phyloP scores from a whole-genome alignment of 2,329 filamentous ascomycete genomes.

The Colletotrichum gigasporum region DNA sequence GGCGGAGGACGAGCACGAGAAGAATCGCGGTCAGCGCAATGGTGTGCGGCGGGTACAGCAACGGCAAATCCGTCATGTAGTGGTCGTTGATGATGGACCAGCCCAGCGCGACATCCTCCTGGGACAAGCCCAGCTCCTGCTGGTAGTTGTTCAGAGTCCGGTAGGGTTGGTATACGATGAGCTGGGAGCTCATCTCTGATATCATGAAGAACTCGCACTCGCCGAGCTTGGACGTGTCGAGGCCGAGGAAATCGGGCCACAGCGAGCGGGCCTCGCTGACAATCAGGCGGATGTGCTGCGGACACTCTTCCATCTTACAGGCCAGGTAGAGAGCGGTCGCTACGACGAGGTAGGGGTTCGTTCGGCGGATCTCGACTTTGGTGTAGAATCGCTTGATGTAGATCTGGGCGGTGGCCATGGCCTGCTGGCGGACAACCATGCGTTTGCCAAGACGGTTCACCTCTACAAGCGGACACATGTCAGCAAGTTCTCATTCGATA shows the following conservation, averaged over 20 bases:
- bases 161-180: slow-evolving; percentile 93
- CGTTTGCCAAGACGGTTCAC: slow-evolving; percentile 85
- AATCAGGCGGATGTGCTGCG: slow-evolving; percentile 93
- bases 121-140: slow-evolving; percentile 73
- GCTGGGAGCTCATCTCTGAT: slow-evolving; percentile 87
- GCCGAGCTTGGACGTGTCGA: slow-evolving; percentile 85
- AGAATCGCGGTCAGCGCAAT: slow-evolving; percentile 89
- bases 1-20: slow-evolving; percentile 83
- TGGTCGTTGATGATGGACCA: slow-evolving; percentile 91
- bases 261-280: slow-evolving; percentile 85
- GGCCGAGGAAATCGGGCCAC: slow-evolving; percentile 81
- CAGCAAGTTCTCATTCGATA: neutral
- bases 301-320: slow-evolving; percentile 97
- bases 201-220: slow-evolving; percentile 96
- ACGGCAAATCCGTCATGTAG: slow-evolving; percentile 89
- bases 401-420: slow-evolving; percentile 91
- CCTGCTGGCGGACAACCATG: slow-evolving; percentile 87
- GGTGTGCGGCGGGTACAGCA: slow-evolving; percentile 86
- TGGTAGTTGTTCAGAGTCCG: slow-evolving; percentile 80
- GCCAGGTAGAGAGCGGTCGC: slow-evolving; percentile 95
- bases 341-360: slow-evolving; percentile 91
- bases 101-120: slow-evolving; percentile 81
- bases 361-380: slow-evolving; percentile 88
- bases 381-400: slow-evolving; percentile 96
- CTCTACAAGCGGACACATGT: slow-evolving; percentile 58